A percentile compares a stretch with the other conserved stretches of the same genome.
These are phyloP conservation scores for Leccinum uliginosum DNA, from an alignment of 768 basidiomycete genomes.

Conservation along the genomic window DNA sequence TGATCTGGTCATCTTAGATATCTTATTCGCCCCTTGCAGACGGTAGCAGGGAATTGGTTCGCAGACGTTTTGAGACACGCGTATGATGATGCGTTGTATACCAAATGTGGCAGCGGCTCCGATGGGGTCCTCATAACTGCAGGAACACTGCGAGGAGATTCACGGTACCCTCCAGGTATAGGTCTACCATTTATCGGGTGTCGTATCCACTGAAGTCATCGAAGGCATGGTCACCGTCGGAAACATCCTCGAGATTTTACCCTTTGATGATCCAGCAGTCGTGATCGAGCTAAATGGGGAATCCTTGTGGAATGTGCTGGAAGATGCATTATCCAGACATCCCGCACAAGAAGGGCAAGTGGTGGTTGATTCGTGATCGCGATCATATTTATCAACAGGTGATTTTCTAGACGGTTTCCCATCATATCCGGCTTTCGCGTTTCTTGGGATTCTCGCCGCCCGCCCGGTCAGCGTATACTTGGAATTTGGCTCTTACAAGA, in stretches of 20 bases:
- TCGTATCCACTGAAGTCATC: not conserved
- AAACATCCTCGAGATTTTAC: slow-evolving; percentile 84
- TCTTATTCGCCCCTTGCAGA: slow-evolving; percentile 34
- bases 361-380: not conserved
- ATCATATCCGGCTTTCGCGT: slow-evolving; percentile 81
- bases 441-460: slow-evolving; percentile 77
- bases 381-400: not conserved
- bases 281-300: slow-evolving; percentile 78
- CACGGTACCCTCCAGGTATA: slow-evolving; percentile 75
- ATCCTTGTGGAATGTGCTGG: slow-evolving; percentile 75
- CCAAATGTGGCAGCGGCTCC: slow-evolving; percentile 57
- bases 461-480: slow-evolving; percentile 67
- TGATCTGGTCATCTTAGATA: not conserved
- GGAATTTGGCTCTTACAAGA: slow-evolving; percentile 61
- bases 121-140: slow-evolving; percentile 81
- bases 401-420: slow-evolving; percentile 79
- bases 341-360: slow-evolving; percentile 87
- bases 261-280: slow-evolving; percentile 82
- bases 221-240: slow-evolving; percentile 75
- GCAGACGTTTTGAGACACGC: slow-evolving; percentile 80
- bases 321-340: slow-evolving; percentile 68
- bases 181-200: not conserved
- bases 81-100: slow-evolving; percentile 66
- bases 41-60: slow-evolving; percentile 75
- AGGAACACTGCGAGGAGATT: slow-evolving; percentile 84